Evolutionary conservation across 1,139 yeast genomes (phyloP), one percentile per base, ranked within the genome.

Genomic region (Diutina sp.): DNA sequence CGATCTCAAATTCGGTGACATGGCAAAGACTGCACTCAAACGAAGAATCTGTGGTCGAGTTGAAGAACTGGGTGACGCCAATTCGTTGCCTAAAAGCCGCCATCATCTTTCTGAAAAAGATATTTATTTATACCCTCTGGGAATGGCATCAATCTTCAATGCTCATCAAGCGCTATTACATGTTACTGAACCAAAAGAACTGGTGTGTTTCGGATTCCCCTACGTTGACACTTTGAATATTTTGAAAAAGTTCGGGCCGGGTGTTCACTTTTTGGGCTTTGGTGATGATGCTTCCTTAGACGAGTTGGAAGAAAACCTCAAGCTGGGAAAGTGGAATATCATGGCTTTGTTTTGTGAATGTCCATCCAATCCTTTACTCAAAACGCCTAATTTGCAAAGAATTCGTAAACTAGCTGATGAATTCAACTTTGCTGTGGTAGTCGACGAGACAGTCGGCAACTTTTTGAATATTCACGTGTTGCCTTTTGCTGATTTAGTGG

Each of bases 401-500:
- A 79, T 90, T 57, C 79, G 85, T 58, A 66, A 74, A 58, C 76
- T 93, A 59, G 85, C 96, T 6, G 83, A 83, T 60, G 74, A 84
- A 64, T 87, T 77, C 69, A 77, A 79, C 3, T 93, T 93, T 69
- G 84, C 84, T 8, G 82, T 93, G 50, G 89, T 89, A 16, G 85
- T 93, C 48, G 99, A 93, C 69, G 98, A 93, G 66, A 93, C 98
- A 0, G 87, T 90, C 32, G 98, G 97, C 25, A 93, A 93, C 64
- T 85, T 90, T 65, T 77, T 87, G 60, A 93, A 93, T 68, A 80
- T 90, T 56, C 89, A 89, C 64, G 90, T 88, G 3, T 75, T 90
- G 58, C 90, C 90, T 18, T 87, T 78, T 66, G 86, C 90, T 11
- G 99, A 93, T 69, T 80, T 91, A 60, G 87, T 89, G 16, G 95